A percentile compares a stretch with the other conserved stretches of the same genome.
These are phyloP conservation scores for Naganishia cerealis DNA, from an alignment of 1,284 basidiomycete genomes.

Conservation along the genomic window DNA sequence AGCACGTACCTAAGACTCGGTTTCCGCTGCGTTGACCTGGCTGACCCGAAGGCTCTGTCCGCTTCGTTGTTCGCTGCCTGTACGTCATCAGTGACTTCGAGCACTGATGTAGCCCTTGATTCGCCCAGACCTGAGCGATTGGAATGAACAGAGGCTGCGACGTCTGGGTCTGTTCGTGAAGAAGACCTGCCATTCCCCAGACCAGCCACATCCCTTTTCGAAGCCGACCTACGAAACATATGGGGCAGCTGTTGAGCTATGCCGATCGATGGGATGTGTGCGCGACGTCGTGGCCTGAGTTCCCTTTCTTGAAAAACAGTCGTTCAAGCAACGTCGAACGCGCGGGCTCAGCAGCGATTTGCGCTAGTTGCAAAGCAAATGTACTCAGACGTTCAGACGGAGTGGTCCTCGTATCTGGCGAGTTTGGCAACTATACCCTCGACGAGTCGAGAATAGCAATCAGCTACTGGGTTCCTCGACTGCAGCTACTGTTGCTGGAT, in stretches of 20 bases:
- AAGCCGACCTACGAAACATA: constrained; percentile 17
- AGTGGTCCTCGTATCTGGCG: not conserved
- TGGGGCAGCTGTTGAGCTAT: not conserved
- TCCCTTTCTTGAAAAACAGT: not conserved
- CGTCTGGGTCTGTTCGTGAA: not conserved
- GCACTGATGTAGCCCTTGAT: constrained; percentile 12
- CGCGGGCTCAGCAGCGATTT: not conserved
- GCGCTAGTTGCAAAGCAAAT: not conserved
- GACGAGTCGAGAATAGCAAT: too few species aligned
- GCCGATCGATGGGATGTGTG: not conserved
- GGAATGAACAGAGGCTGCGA: not conserved
- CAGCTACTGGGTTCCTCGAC: too few species aligned
- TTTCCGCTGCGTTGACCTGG: not conserved
- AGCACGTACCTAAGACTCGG: constrained; percentile 12
- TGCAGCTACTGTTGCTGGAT: too few species aligned
- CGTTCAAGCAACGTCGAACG: not conserved
- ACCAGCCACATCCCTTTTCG: constrained; percentile 4
- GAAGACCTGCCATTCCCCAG: constrained; percentile 1
- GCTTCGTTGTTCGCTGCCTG: constrained; percentile 2
- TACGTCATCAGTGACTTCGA: not conserved
- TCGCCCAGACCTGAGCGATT: constrained; percentile 17
- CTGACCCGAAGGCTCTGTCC: not conserved
- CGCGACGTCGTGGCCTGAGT: not conserved
- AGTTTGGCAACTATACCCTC: not conserved
- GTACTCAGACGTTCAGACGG: not conserved